A percentile compares a stretch with the other conserved stretches of the same genome.
These are phyloP conservation scores for Synura sp. DNA, from an alignment of 352 stramenopile species.

Conservation along the genomic window DNA sequence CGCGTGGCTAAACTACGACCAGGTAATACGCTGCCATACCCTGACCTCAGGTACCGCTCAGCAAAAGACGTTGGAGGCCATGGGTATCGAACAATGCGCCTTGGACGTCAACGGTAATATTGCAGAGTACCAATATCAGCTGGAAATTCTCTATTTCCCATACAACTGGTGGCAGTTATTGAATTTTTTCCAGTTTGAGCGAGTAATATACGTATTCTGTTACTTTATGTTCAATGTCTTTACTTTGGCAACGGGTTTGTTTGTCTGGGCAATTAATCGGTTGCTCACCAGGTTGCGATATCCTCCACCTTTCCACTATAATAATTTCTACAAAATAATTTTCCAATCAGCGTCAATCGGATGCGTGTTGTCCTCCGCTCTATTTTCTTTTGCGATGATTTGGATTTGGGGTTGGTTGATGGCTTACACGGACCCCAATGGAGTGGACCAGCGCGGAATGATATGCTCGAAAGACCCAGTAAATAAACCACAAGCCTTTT, in stretches of 20 bases:
- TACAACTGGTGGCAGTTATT: constrained; percentile 86
- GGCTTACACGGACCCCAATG: neutral
- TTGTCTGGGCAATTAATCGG: constrained; percentile 86
- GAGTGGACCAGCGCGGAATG: too few species aligned
- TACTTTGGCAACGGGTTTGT: constrained; percentile 62
- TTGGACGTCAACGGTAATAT: constrained; percentile 56
- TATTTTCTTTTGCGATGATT: constrained; percentile 56
- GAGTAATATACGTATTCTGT: constrained; percentile 86
- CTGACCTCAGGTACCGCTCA: neutral
- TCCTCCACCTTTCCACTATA: constrained; percentile 83
- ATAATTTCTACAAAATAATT: constrained; percentile 79
- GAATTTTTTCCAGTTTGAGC: constrained; percentile 91
- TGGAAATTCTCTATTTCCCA: constrained; percentile 79
- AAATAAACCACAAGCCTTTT: constrained; percentile 47
- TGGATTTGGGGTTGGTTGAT: constrained; percentile 56
- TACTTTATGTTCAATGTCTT: constrained; percentile 77
- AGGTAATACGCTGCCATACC: neutral
- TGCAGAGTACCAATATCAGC: constrained; percentile 59
- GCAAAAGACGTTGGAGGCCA: neutral
- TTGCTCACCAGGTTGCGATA: constrained; percentile 90
- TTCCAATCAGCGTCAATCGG: constrained; percentile 71
- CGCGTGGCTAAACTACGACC: neutral
- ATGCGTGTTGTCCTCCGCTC: constrained; percentile 60
- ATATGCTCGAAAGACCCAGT: constrained; percentile 39
- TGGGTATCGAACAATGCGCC: constrained; percentile 50